phyloP scores from a whole-genome alignment of 768 basidiomycete genomes.

The Fistulinella prunicolor region DNA sequence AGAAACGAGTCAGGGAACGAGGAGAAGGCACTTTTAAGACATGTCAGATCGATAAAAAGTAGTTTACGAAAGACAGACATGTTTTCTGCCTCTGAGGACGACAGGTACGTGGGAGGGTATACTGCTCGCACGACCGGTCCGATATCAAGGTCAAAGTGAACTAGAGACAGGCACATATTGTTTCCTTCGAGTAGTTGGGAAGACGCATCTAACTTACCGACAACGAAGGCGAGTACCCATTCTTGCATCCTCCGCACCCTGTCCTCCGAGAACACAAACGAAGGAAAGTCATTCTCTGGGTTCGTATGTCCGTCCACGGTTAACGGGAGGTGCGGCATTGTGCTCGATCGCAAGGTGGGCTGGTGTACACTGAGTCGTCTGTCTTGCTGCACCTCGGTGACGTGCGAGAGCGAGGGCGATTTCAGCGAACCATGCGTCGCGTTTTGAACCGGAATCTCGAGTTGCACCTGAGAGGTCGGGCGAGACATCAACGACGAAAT shows the following conservation, averaged over 20 bases:
- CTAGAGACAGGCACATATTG: slow-evolving; percentile 41
- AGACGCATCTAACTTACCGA: slow-evolving; percentile 47
- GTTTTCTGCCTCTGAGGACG: slow-evolving; percentile 71
- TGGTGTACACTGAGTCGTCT: slow-evolving; percentile 16
- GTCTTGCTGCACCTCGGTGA: slow-evolving; percentile 18
- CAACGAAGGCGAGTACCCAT: slow-evolving; percentile 67
- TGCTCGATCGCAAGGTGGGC: slow-evolving; percentile 43
- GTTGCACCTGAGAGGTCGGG: slow-evolving; percentile 13
- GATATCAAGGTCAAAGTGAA: slow-evolving; percentile 86
- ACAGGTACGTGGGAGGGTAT: slow-evolving; percentile 64
- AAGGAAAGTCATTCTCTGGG: slow-evolving; percentile 39
- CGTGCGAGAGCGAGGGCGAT: slow-evolving; percentile 35
- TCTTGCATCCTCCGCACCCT: slow-evolving; percentile 50
- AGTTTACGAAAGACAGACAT: slow-evolving; percentile 46
- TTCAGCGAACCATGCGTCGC: slow-evolving; percentile 14
- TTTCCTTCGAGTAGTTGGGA: background rate
- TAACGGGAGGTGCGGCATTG: slow-evolving; percentile 41
- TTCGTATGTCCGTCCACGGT: slow-evolving; percentile 26
- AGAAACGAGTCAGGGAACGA: slow-evolving; percentile 88
- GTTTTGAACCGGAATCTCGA: background rate
- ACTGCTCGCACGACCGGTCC: slow-evolving; percentile 76
- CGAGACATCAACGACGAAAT: slow-evolving; percentile 19
- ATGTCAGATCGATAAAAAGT: slow-evolving; percentile 5
- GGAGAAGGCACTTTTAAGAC: slow-evolving; percentile 68
- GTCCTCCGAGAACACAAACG: slow-evolving; percentile 46